A percentile compares a stretch with the other conserved stretches of the same genome.
These are phyloP conservation scores for Dionaea muscipula DNA, from an alignment of 179 eudicot species.

Conservation along the genomic window DNA sequence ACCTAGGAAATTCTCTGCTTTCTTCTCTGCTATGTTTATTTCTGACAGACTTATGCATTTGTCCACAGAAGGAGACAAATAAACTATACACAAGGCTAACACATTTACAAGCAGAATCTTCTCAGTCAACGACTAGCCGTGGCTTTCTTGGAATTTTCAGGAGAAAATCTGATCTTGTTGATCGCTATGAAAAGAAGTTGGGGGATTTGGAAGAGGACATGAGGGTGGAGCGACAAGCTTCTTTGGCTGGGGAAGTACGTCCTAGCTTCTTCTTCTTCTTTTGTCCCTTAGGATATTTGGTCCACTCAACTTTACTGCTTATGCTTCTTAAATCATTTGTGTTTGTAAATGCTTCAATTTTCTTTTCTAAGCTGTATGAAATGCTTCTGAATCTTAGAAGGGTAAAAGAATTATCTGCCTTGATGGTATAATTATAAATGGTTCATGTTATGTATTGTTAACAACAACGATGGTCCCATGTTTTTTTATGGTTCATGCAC, in stretches of 20 bases:
- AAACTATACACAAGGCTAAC: conserved; percentile 34
- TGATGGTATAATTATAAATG: no score
- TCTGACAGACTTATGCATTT: background rate
- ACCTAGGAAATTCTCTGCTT: no score
- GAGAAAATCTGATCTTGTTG: conserved; percentile 29
- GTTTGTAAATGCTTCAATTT: no score
- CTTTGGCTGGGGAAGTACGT: conserved; percentile 29
- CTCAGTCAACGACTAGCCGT: conserved; percentile 17
- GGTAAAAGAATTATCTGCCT: no score
- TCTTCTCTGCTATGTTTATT: background rate
- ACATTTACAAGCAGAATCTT: conserved; percentile 27
- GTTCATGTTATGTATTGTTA: no score
- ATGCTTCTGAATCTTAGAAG: no score
- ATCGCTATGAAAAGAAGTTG: conserved; percentile 46
- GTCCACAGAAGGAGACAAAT: conserved; percentile 32
- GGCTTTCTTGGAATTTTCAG: conserved; percentile 35
- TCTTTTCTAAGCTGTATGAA: no score
- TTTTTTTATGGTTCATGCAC: no score
- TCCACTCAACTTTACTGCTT: no score
- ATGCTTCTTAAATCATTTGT: no score
- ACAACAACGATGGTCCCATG: no score
- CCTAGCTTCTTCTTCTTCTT: conserved; percentile 22
- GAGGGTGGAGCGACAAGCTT: conserved; percentile 25
- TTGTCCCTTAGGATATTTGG: no score
- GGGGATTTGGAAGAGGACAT: conserved; percentile 48